Conservation (phyloP, 495 filamentous ascomycete genomes). For the Rusavskia elegans region DNA sequence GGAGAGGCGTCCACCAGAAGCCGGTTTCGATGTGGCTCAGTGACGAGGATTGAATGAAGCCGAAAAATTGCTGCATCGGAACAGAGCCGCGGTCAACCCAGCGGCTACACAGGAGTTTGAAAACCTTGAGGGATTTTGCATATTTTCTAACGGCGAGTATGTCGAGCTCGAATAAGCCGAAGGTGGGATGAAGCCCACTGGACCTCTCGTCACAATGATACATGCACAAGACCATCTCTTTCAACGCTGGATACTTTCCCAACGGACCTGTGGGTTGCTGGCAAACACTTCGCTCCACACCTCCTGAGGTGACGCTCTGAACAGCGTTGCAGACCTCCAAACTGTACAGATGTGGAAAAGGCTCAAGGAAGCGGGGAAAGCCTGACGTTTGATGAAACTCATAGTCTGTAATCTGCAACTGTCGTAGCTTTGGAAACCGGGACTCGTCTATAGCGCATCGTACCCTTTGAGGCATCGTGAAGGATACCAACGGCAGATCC, state of each 20-base stretch:
- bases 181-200: no score
- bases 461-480: not conserved
- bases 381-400: not conserved
- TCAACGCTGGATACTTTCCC: no score
- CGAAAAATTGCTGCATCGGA: not conserved
- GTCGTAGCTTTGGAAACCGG: not conserved
- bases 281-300: no score
- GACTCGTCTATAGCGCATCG: no score
- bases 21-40: slow-evolving; percentile 6
- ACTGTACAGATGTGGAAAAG: not conserved
- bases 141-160: not conserved
- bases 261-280: no score
- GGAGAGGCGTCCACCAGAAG: slow-evolving; percentile 2
- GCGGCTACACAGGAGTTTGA: slow-evolving; percentile 3
- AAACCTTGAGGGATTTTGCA: slow-evolving; percentile 1
- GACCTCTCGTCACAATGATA: no score
- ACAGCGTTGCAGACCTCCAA: not conserved
- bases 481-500: not conserved
- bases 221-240: no score
- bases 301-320: no score
- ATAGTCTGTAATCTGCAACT: not conserved
- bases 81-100: not conserved
- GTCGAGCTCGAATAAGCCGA: no score
- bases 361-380: not conserved
- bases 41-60: slow-evolving; percentile 4